Conservation (phyloP, 2,329 filamentous ascomycete genomes). For the Aspergillus pseudoviridinutans region DNA sequence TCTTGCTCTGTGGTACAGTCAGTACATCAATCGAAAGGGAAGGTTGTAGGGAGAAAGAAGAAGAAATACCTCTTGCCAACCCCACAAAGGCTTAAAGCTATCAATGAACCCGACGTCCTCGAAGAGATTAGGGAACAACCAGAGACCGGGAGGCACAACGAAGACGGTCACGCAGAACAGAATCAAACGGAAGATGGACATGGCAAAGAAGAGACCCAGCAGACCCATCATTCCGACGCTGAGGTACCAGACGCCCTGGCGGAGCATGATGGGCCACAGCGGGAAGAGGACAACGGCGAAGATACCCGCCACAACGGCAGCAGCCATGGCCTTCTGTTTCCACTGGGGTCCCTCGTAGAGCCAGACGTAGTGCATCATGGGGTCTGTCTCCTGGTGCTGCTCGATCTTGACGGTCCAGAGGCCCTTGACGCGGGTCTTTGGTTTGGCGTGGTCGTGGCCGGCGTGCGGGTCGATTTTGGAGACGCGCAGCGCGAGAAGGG, state of each 20-base stretch:
- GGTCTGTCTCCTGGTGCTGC: constrained; percentile 76
- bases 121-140: constrained; percentile 96
- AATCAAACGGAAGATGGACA: constrained; percentile 95
- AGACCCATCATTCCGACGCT: constrained; percentile 90
- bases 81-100: constrained; percentile 93
- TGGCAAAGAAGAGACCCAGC: constrained; percentile 89
- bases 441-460: constrained; percentile 64
- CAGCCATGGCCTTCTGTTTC: constrained; percentile 89
- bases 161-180: constrained; percentile 93
- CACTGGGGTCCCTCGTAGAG: constrained; percentile 91
- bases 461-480: constrained; percentile 74
- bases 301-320: constrained; percentile 74
- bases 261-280: constrained; percentile 86
- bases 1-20: constrained; percentile 29
- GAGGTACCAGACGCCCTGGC: constrained; percentile 94
- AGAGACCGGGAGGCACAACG: constrained; percentile 77
- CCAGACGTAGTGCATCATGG: constrained; percentile 85
- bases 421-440: constrained; percentile 84
- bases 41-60: not conserved
- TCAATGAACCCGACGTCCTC: constrained; percentile 99
- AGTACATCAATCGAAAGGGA: constrained; percentile 3
- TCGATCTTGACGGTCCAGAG: constrained; percentile 95
- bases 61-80: constrained; percentile 85
- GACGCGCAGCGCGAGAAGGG: constrained; percentile 87
- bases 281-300: constrained; percentile 92